Evolutionary conservation across 306 rosid species (phyloP).

Genomic region (Acacia confusa): DNA sequence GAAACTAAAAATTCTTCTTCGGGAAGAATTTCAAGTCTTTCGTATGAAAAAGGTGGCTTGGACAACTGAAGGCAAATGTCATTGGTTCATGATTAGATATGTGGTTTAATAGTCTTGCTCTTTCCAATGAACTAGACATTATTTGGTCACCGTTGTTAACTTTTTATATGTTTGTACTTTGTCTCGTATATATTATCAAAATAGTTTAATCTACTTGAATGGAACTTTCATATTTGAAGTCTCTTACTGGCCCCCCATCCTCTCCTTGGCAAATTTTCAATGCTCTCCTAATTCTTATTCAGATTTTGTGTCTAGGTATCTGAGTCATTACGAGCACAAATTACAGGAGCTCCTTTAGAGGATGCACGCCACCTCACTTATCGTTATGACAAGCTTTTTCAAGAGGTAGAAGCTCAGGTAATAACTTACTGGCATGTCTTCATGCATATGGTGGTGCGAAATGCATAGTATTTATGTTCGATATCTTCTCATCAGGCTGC

Average conservation of each 20-base stretch:
- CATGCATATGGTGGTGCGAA: constrained; percentile 37
- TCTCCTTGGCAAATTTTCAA: background rate
- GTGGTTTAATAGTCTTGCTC: background rate
- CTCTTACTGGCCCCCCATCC: background rate
- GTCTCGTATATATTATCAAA: background rate
- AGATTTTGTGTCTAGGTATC: constrained; percentile 69
- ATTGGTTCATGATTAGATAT: background rate
- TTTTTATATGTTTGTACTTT: background rate
- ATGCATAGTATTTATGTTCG: constrained; percentile 37
- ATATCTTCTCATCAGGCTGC: constrained; percentile 69
- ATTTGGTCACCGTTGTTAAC: background rate
- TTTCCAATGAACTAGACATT: background rate
- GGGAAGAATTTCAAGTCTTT: background rate
- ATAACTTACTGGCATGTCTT: constrained; percentile 28
- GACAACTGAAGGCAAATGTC: background rate
- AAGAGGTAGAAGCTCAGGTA: constrained; percentile 89
- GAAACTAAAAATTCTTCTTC: constrained; percentile 10
- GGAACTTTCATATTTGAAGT: constrained; percentile 28
- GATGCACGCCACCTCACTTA: constrained; percentile 93
- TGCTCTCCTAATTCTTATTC: constrained; percentile 52
- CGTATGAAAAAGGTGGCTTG: background rate
- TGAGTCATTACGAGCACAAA: constrained; percentile 81
- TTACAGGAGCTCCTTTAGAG: constrained; percentile 92
- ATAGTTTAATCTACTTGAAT: background rate
- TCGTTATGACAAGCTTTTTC: constrained; percentile 81